phyloP scores from a whole-genome alignment of 768 basidiomycete genomes.

The Lyophyllum semitale region DNA sequence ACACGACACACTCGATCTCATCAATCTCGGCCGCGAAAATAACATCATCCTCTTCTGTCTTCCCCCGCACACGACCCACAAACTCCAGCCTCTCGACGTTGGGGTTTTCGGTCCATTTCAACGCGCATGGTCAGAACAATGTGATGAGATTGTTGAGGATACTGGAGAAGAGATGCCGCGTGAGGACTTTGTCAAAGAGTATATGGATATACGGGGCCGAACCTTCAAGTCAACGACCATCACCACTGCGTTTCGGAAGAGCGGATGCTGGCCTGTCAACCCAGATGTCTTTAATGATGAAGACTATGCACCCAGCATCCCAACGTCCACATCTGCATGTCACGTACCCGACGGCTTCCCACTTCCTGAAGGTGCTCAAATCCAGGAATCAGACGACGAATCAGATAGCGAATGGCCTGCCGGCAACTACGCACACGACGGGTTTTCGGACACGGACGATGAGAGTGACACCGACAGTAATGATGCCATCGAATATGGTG shows the following conservation, averaged over 20 bases:
- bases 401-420: no score
- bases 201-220: neutral
- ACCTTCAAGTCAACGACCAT: neutral
- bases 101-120: conserved; percentile 35
- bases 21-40: conserved; percentile 22
- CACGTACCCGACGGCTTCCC: no score
- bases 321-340: no score
- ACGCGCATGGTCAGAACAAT: conserved; percentile 24
- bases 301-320: no score
- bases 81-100: conserved; percentile 43
- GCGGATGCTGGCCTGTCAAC: neutral
- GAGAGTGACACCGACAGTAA: no score
- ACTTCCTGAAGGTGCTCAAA: no score
- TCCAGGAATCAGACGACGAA: no score
- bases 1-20: conserved; percentile 29
- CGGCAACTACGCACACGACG: no score
- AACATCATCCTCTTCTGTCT: conserved; percentile 32
- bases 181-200: conserved; percentile 6
- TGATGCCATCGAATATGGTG: no score
- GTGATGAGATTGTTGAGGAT: conserved; percentile 2
- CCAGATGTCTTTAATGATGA: neutral
- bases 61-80: conserved; percentile 40
- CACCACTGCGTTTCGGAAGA: neutral
- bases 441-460: no score
- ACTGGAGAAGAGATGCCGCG: neutral